These are phyloP conservation scores for Boletus bicolor DNA, from an alignment of 768 basidiomycete species.

Conservation along the genomic window DNA sequence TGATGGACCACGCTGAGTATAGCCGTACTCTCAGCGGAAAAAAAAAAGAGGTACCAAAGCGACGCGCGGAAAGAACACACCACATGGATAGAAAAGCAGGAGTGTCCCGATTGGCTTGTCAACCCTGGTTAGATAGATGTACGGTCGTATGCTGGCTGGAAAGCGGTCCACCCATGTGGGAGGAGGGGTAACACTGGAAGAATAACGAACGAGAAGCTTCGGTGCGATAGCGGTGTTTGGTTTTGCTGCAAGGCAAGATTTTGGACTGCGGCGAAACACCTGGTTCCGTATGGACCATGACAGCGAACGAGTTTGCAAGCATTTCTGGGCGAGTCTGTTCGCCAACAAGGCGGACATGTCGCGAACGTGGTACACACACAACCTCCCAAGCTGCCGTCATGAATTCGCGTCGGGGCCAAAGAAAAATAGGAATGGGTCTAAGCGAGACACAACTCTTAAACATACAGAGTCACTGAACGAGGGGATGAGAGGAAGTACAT, in stretches of 20 bases:
- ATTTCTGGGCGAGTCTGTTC: background rate
- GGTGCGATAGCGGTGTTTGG: background rate
- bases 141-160: conserved; percentile 63
- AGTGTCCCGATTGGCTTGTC: conserved; percentile 97
- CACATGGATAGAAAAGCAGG: conserved; percentile 90
- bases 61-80: conserved; percentile 44
- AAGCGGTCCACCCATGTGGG: conserved; percentile 66
- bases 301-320: background rate
- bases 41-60: background rate
- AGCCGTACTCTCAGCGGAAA: background rate
- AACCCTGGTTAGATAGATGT: conserved; percentile 80
- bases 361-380: background rate
- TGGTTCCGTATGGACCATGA: background rate
- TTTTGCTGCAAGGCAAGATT: background rate
- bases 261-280: background rate
- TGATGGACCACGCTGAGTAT: conserved; percentile 89
- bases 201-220: conserved; percentile 12
- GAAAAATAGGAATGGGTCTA: conserved; percentile 5
- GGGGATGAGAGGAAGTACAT: conserved; percentile 23
- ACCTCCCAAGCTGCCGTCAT: background rate
- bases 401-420: background rate
- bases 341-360: conserved; percentile 13
- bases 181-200: conserved; percentile 18
- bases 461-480: conserved; percentile 16
- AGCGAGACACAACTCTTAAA: conserved; percentile 7